Evolutionary conservation across 805 yeast species (phyloP), one percentile per base, ranked within the genome.

Genomic region (Blastobotrys americana): DNA sequence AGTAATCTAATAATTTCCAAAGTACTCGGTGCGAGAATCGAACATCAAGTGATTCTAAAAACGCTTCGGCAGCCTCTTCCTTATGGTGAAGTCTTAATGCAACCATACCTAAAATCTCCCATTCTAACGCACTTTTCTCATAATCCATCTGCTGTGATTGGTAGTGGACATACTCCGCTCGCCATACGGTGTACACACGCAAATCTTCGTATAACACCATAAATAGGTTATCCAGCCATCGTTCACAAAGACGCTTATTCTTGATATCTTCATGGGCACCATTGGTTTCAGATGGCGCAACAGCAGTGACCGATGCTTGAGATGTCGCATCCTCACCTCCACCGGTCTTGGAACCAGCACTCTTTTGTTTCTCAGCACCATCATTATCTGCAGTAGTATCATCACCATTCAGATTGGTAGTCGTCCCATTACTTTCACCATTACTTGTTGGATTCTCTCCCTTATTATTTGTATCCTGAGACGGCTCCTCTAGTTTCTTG

Each of bases 31-130:
- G 85, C 0, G 95, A 81, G 61, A 93, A 93, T 55, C 96, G 72
- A 36, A 76, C 75, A 9, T 71, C 65, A 40, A 93, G 66, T 1
- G 94, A 90, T 51, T 74, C 74, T 46, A 76, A 73, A 65, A 84
- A 89, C 5, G 97, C 96, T 39, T 75, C 75, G 0, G 89, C 79
- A 0, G 97, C 96, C 63, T 88, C 97, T 54, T 82, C 85, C 51
- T 68, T 72, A 61, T 90, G 96, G 50, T 88, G 87, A 52, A 94
- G 71, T 52, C 98, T 76, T 55, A 73, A 76, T 1, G 97, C 94
- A 40, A 88, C 80, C 55, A 78, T 70, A 1, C 99, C 99, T 50
- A 89, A 71, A 28, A 86, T 70, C 65, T 94, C 96, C 96, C 97
- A 89, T 64, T 89, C 97, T 46, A 83, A 67, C 0, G 96, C 80